A percentile compares a stretch with the other conserved stretches of the same genome.
These are phyloP conservation scores for Diaporthe batatas DNA, from an alignment of 2,329 filamentous ascomycete genomes.

Conservation along the genomic window DNA sequence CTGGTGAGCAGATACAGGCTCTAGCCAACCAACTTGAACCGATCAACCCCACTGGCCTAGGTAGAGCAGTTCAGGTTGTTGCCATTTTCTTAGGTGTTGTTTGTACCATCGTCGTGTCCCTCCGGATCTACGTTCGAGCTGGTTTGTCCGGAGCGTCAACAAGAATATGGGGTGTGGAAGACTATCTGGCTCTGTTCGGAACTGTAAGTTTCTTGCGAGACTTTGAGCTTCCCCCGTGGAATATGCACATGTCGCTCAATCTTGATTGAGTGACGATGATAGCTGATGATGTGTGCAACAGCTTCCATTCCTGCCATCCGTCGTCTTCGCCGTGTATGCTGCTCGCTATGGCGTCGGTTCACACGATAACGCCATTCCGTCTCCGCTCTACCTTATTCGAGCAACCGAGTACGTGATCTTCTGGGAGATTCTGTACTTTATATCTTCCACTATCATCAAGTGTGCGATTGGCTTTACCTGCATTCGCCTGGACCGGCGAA, in stretches of 20 bases:
- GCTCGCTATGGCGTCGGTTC: constrained; percentile 3
- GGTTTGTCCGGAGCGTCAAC: constrained; percentile 8
- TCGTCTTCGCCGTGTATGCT: not conserved
- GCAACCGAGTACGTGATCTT: constrained; percentile 2
- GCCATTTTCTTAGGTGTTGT: not conserved
- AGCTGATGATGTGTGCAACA: not conserved
- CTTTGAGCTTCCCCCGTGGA: not conserved
- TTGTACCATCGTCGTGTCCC: not conserved
- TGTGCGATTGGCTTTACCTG: constrained; percentile 6
- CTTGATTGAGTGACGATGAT: not conserved
- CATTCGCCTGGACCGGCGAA: not conserved
- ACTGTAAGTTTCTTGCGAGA: not conserved
- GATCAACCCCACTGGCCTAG: constrained; percentile 1
- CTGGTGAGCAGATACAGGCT: constrained; percentile 17
- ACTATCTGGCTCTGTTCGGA: constrained; percentile 1
- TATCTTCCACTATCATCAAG: constrained; percentile 10
- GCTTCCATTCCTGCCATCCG: constrained; percentile 7
- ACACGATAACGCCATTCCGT: not conserved
- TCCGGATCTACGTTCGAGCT: constrained; percentile 12
- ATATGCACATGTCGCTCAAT: not conserved
- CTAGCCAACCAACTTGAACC: constrained; percentile 3
- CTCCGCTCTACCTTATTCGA: not conserved
- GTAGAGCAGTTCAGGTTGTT: constrained; percentile 1
- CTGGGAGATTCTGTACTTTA: constrained; percentile 9
- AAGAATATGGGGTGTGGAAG: constrained; percentile 2